These are phyloP conservation scores for Microdochium trichocladiopsis DNA, from an alignment of 2,329 filamentous ascomycete genomes.

Conservation along the genomic window DNA sequence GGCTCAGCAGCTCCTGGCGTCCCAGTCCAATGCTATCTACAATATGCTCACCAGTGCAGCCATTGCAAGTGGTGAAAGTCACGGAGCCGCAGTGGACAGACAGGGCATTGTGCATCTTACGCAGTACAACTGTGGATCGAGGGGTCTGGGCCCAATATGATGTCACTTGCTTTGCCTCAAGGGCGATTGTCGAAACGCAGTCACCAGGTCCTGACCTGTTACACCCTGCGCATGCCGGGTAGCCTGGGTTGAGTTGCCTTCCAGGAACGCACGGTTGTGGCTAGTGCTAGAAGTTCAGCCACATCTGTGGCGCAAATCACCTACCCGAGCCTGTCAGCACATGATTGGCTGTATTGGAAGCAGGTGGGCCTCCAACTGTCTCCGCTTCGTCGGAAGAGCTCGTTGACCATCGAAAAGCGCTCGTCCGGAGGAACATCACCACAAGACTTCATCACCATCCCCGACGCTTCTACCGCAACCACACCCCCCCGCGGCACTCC, in stretches of 20 bases:
- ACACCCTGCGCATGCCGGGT: too few relatives aligned
- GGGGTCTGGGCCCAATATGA: too few relatives aligned
- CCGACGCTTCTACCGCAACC: slow-evolving; percentile 23
- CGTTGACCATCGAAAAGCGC: slow-evolving; percentile 4
- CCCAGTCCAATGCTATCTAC: too few relatives aligned
- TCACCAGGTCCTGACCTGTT: too few relatives aligned
- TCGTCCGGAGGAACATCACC: slow-evolving; percentile 10
- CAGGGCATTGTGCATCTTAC: too few relatives aligned
- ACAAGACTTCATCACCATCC: slow-evolving; percentile 19
- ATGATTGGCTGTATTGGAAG: background rate
- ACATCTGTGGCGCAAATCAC: background rate
- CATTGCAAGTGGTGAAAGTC: too few relatives aligned
- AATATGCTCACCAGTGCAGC: too few relatives aligned
- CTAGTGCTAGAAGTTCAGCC: background rate
- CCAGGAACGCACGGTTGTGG: background rate
- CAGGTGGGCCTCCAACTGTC: background rate
- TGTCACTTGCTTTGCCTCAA: too few relatives aligned
- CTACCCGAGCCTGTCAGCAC: background rate
- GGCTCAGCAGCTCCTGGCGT: too few relatives aligned
- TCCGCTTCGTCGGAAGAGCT: slow-evolving; percentile 1
- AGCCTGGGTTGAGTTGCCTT: background rate
- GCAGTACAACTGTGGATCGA: too few relatives aligned
- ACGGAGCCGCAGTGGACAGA: too few relatives aligned
- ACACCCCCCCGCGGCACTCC: slow-evolving; percentile 23
- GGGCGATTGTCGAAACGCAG: too few relatives aligned